Conservation (phyloP, 2,329 filamentous ascomycete species). For the Talaromyces sp. region DNA sequence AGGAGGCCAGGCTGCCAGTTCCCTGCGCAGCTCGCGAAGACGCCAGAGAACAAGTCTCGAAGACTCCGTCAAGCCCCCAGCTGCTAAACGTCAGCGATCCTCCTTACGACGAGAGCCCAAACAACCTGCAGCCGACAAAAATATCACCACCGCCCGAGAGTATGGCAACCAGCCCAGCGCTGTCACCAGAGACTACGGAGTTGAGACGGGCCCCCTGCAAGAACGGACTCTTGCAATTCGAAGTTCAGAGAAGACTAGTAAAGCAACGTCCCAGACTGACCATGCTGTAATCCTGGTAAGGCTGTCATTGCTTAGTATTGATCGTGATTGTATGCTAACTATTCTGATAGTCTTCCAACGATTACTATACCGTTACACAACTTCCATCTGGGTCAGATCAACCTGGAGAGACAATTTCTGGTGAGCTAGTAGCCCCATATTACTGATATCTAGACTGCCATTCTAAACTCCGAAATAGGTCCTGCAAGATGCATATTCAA, state of each 20-base stretch:
- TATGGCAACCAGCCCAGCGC: constrained; percentile 12
- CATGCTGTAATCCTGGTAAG: constrained; percentile 39
- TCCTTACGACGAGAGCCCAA: constrained; percentile 37
- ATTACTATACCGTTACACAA: constrained; percentile 80
- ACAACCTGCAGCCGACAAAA: constrained; percentile 24
- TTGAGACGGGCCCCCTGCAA: constrained; percentile 20
- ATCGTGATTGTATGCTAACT: constrained; percentile 12
- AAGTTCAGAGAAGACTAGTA: constrained; percentile 37
- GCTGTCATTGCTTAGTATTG: not conserved
- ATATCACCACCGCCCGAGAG: not conserved
- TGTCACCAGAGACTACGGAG: constrained; percentile 20
- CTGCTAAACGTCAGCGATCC: constrained; percentile 48
- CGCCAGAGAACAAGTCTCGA: constrained; percentile 44
- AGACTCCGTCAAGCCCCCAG: constrained; percentile 45
- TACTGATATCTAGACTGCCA: constrained; percentile 16
- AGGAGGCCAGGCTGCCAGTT: constrained; percentile 19
- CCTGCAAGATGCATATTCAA: constrained; percentile 64
- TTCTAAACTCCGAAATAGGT: constrained; percentile 41
- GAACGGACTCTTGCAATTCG: constrained; percentile 37
- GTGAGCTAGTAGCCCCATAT: constrained; percentile 29
- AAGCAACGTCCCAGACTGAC: constrained; percentile 29
- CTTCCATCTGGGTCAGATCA: constrained; percentile 77
- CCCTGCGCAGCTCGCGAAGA: constrained; percentile 36
- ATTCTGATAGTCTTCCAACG: constrained; percentile 66
- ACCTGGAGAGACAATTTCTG: constrained; percentile 63